Percentiles rank a stretch among this genome's conserved stretches.
phyloP scores from a whole-genome alignment of 1,284 basidiomycete genomes.

The Entoloma clypeatum region DNA sequence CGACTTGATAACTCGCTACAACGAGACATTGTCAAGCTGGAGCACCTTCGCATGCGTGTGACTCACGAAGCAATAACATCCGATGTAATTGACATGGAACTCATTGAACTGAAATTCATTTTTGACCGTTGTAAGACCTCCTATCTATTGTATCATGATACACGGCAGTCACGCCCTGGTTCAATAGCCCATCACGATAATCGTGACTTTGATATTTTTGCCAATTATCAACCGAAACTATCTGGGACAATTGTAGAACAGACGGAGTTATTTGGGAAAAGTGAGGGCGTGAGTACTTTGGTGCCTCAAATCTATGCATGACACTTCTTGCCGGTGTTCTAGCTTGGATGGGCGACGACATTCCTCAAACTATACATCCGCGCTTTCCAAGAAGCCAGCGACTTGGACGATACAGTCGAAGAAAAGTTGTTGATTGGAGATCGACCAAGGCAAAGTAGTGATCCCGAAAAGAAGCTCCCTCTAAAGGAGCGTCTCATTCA shows the following conservation, averaged over 20 bases:
- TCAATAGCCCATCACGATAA: conserved; percentile 71
- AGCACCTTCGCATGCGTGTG: conserved; percentile 79
- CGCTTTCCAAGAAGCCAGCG: conserved; percentile 70
- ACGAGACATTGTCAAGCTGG: conserved; percentile 72
- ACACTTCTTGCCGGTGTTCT: conserved; percentile 4
- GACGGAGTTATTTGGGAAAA: conserved; percentile 59
- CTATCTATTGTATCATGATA: conserved; percentile 9
- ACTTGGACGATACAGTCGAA: conserved; percentile 71
- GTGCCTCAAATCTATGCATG: not conserved
- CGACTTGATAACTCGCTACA: conserved; percentile 77
- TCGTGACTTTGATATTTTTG: conserved; percentile 75
- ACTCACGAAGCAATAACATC: conserved; percentile 64
- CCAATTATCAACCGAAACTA: conserved; percentile 66
- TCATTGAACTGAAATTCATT: conserved; percentile 79
- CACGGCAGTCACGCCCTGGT: conserved; percentile 9
- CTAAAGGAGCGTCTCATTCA: conserved; percentile 53
- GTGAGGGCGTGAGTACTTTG: conserved; percentile 49
- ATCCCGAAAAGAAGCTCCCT: conserved; percentile 47
- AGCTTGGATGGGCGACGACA: conserved; percentile 67
- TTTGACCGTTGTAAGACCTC: conserved; percentile 64
- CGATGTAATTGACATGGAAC: conserved; percentile 72
- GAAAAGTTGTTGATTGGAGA: conserved; percentile 76
- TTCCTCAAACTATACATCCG: conserved; percentile 76
- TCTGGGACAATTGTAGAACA: conserved; percentile 56
- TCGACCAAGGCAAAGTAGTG: conserved; percentile 60